A percentile compares a stretch with the other conserved stretches of the same genome.
Evolutionary conservation across 495 filamentous ascomycete species (phyloP).

Genomic region (Extremus antarcticus): DNA sequence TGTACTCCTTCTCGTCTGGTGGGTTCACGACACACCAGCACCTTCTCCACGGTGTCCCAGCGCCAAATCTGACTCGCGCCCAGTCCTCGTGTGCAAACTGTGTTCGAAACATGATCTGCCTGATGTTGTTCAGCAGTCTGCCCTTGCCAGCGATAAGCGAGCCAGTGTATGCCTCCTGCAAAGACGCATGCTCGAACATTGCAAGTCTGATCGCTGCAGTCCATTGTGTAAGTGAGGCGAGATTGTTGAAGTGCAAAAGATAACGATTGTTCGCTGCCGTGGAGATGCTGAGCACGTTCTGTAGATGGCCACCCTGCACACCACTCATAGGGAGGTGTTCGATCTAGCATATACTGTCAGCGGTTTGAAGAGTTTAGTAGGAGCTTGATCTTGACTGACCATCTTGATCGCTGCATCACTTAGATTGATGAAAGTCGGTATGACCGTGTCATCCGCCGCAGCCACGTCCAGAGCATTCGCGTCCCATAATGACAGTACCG

Average conservation of each 20-base stretch:
- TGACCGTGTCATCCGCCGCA: conserved; percentile 68
- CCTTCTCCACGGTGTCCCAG: conserved; percentile 89
- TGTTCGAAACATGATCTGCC: conserved; percentile 68
- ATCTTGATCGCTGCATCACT: conserved; percentile 96
- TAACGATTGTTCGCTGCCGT: conserved; percentile 94
- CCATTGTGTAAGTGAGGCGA: conserved; percentile 90
- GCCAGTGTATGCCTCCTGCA: conserved; percentile 95
- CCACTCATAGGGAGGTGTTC: conserved; percentile 77
- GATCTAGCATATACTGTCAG: conserved; percentile 45
- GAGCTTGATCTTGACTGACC: conserved; percentile 42
- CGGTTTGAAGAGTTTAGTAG: not conserved
- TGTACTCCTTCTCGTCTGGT: conserved; percentile 82
- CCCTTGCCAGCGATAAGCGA: conserved; percentile 93
- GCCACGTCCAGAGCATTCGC: conserved; percentile 84
- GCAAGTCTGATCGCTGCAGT: conserved; percentile 87
- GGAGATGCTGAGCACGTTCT: conserved; percentile 89
- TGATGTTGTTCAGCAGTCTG: conserved; percentile 75
- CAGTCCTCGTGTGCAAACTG: conserved; percentile 77
- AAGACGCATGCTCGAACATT: conserved; percentile 85
- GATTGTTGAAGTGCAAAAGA: conserved; percentile 88
- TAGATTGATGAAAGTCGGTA: conserved; percentile 93
- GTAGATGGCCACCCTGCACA: conserved; percentile 61
- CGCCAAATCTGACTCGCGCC: conserved; percentile 90
- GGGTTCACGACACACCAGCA: conserved; percentile 93
- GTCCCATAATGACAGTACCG: conserved; percentile 92